Evolutionary conservation across 805 yeast genomes (phyloP), one percentile per base, ranked within the genome.

Genomic region (Myxozyma udenii): DNA sequence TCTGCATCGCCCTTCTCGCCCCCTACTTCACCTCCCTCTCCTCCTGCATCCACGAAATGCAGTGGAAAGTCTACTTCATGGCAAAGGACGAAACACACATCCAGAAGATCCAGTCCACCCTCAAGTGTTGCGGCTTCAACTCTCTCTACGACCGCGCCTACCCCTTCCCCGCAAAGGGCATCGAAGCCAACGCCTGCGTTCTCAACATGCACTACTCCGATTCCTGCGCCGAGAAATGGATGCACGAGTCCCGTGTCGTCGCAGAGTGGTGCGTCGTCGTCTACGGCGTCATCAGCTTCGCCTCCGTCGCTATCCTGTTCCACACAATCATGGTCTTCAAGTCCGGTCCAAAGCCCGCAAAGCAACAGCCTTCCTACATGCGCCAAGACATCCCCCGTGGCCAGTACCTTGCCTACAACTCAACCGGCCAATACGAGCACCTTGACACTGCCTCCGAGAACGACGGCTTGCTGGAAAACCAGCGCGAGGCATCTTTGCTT

Each of bases 81-180:
- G 46, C 30, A 1, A 32, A 24, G 25, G 22, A 48, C 14, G 48
- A 42, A n/a, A 18, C 32, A 11, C 40, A 33, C 25, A 41, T 54
- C 30, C 46, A 42, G 39, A 46, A 41, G 26, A 47, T 54, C 46
- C 49, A 54, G 48, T 9, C 23, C 9, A 28, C 51, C 26, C 44
- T 54, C 22, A 33, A 51, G 30, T 54, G 58, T 41, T 54, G 58
- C 48, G 58, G 58, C 7, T 50, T 50, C 43, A 18, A 24, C 38
- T 41, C 58, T 23, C 21, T 44, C 4, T 47, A 47, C 44, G 58
- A 54, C 38, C 51, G 51, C 22, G 49, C 55, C 3, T 44, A 28
- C 30, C 58, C 58, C 4, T 50, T 54, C 39, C 45, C 51, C 12
- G 18, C 51, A 9, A 38, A 12, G 30, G 44, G 28, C 44, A 5